A percentile compares a stretch with the other conserved stretches of the same genome.
Evolutionary conservation across 2,329 filamentous ascomycete genomes (phyloP).

Genomic region (Clathrospora elynae): DNA sequence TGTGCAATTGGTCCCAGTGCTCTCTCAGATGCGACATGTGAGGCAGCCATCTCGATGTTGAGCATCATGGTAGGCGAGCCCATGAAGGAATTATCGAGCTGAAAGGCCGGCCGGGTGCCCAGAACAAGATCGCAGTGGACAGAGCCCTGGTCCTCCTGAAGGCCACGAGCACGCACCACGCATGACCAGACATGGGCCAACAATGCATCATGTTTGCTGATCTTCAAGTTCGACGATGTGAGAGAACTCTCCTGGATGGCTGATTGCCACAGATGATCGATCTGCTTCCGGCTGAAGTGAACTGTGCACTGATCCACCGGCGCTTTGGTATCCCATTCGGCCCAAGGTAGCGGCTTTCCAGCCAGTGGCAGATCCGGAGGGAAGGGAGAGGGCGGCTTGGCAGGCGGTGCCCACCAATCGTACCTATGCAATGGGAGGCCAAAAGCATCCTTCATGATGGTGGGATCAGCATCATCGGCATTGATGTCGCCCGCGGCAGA

Average conservation of each 20-base stretch:
- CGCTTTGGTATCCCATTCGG: conserved; percentile 10
- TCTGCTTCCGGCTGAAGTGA: conserved; percentile 7
- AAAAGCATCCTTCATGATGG: conserved; percentile 1
- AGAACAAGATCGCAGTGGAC: conserved; percentile 17
- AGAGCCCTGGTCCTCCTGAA: conserved; percentile 6
- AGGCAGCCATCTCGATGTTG: conserved; percentile 12
- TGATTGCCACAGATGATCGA: conserved; percentile 7
- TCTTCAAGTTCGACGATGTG: neutral
- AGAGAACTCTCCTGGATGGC: neutral
- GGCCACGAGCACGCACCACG: conserved; percentile 11
- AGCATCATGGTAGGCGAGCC: conserved; percentile 15
- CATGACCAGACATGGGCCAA: conserved; percentile 16
- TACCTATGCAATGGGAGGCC: conserved; percentile 15
- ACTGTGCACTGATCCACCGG: conserved; percentile 10
- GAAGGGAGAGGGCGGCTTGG: conserved; percentile 8
- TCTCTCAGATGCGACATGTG: neutral
- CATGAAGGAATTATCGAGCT: conserved; percentile 7
- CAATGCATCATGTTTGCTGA: conserved; percentile 18
- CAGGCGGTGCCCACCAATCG: conserved; percentile 17
- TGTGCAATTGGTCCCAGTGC: neutral
- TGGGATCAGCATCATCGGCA: neutral
- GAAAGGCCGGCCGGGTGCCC: conserved; percentile 4
- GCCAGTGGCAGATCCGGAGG: conserved; percentile 1
- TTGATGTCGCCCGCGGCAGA: conserved; percentile 7
- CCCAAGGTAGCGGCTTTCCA: conserved; percentile 12